Base-by-base conservation (phyloP, 139 green algal species). In the Coelastrella sp. region DNA sequence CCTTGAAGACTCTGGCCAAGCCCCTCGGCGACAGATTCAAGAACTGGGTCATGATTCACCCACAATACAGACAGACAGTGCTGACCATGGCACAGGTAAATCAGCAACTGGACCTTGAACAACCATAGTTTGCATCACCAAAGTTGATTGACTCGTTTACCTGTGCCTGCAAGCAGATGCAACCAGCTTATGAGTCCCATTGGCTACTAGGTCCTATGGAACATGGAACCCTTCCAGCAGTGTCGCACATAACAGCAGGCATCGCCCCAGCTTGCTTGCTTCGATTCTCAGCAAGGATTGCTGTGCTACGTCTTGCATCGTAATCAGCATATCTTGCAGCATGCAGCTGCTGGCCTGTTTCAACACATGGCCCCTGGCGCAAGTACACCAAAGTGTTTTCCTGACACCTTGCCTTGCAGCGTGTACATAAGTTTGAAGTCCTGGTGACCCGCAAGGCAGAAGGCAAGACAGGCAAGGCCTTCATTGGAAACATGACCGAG, bases 401-500 rank as follows among this genome's bases (percentile, higher is more conserved):
- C 35, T 49, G 1, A 49, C 35, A 49, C 35, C 35, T 49, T 35
- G 12, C 17, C 78, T 19, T 72, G 63, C 93, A 95, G 93, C 61
- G 73, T 68, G 80, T 97, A 19, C 96, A 97, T 89, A 80, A 90
- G 7, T 70, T 94, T 68, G 95, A 98, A 58, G 96, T 99, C 10
- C 87, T 75, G 58, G 95, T 98, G 27, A 95, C 91, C 0, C 93
- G 96, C 6, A 92, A 93, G 12, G 96, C 96, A 7, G 96, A 98
- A 86, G 96, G 96, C 60, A 96, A 94, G 82, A 91, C 91, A 8
- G 95, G 95, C 25, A 93, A 90, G 22, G 93, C 93, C 0, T 97
- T 98, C 86, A 94, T 98, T 57, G 95, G 94, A 7, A 82, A 94
- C 61, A 97, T 99, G 94, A 96, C 94, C 11, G 97, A 99, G 82